A percentile compares a stretch with the other conserved stretches of the same genome.
Evolutionary conservation across 1,139 yeast species (phyloP).

Genomic region (Candida sojae): DNA sequence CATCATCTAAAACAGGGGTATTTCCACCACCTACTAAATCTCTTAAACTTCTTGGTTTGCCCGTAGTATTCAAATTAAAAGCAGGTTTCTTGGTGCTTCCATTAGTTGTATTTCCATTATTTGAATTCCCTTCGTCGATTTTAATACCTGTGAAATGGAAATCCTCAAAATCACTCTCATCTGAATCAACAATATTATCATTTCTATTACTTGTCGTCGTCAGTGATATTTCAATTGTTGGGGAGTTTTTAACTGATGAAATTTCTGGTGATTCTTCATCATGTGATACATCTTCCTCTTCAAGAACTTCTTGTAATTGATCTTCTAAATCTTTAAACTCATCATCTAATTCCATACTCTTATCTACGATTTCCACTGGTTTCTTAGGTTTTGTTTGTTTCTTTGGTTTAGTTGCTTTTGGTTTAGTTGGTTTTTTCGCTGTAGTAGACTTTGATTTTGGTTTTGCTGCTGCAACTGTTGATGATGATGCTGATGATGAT

Average conservation of each 20-base stretch:
- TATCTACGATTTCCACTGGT: slow-evolving; percentile 8
- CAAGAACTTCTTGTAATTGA: slow-evolving; percentile 45
- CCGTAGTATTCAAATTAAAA: slow-evolving; percentile 8
- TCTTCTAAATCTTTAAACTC: slow-evolving; percentile 49
- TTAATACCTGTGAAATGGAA: slow-evolving; percentile 24
- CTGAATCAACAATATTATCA: slow-evolving; percentile 15
- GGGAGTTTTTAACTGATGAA: slow-evolving; percentile 1
- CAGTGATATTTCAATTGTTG: slow-evolving; percentile 1
- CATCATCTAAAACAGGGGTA: slow-evolving; percentile 23
- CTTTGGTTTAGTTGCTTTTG: slow-evolving; percentile 5
- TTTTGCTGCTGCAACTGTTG: background rate
- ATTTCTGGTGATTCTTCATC: background rate
- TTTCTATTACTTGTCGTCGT: background rate
- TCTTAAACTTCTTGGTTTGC: slow-evolving; percentile 42
- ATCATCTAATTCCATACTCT: slow-evolving; percentile 31
- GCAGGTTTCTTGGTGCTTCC: slow-evolving; percentile 4
- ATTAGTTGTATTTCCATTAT: background rate
- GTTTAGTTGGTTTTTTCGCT: slow-evolving; percentile 2
- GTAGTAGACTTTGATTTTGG: slow-evolving; percentile 1
- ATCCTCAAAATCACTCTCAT: slow-evolving; percentile 32
- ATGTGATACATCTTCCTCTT: slow-evolving; percentile 20
- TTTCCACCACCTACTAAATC: slow-evolving; percentile 35
- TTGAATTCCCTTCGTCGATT: slow-evolving; percentile 22
- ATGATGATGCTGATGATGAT: too few species aligned
- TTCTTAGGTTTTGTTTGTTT: slow-evolving; percentile 1